Base-by-base conservation (phyloP, 1,284 basidiomycete species). In the Prillingera fragicola region DNA sequence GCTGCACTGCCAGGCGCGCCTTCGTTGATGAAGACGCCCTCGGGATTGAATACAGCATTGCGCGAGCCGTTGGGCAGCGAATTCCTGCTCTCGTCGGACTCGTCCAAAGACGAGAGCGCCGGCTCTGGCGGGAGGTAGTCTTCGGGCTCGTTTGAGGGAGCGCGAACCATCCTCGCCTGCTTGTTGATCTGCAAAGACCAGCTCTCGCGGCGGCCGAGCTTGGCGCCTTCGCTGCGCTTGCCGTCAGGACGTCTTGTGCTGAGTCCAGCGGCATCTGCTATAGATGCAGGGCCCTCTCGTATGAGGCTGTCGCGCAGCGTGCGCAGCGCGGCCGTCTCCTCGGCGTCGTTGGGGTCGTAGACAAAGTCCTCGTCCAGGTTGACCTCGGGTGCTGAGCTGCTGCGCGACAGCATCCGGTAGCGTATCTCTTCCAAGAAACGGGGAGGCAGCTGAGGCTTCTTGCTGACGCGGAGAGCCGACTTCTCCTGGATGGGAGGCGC, bases 281-380 rank as follows among this genome's bases (percentile, higher is more conserved):
- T 40, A 3, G 38, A 40, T 15, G n/a, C 41, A 35, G 18, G 24
- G 32, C 40, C 21, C 24, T 7, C 15, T 26, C 17, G 18, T 14
- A 10, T 24, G 27, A 31, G 25, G 26, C 33, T 43, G n/a, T 23
- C 18, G 27, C 39, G 39, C 17, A 35, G 33, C 14, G 18, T n/a
- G n/a, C n/a, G n/a, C n/a, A n/a, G n/a, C n/a, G n/a, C n/a, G n/a
- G n/a, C n/a, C n/a, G n/a, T n/a, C n/a, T n/a, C n/a, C n/a, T n/a
- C n/a, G n/a, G n/a, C n/a, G n/a, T n/a, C 33, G 75, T 64, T 45
- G 72, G 63, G 9, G 78, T 79, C 36, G 12, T 55, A 48, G 9
- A 34, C 25, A 9, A 33, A 50, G 28, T 55, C 51, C n/a, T 55
- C 39, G 19, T 51, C 41, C 26, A 48, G 26, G 38, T 53, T 42